Conservation (phyloP, 2,329 filamentous ascomycete species). For the Arthroderma sp. region DNA sequence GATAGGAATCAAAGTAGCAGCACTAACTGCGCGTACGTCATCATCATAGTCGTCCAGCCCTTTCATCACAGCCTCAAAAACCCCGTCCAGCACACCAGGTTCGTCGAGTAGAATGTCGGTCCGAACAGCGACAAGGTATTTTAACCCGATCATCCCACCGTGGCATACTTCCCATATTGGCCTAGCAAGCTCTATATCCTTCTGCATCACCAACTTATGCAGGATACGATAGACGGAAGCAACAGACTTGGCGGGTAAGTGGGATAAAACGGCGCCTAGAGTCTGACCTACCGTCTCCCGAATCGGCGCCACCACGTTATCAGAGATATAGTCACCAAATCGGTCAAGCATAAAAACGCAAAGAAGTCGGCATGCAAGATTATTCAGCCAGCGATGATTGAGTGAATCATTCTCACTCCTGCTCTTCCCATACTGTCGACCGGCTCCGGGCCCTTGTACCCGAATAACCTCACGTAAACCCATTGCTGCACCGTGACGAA, state of each 20-base stretch:
- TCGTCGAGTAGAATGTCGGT: constrained; percentile 83
- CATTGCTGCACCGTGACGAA: constrained; percentile 90
- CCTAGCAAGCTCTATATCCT: constrained; percentile 58
- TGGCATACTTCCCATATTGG: constrained; percentile 91
- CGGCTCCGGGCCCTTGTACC: constrained; percentile 82
- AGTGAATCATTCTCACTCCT: constrained; percentile 61
- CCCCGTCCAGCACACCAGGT: constrained; percentile 76
- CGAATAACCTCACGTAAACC: constrained; percentile 81
- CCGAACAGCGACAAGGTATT: constrained; percentile 88
- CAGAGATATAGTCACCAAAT: constrained; percentile 94
- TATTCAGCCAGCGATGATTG: constrained; percentile 81
- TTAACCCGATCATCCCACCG: constrained; percentile 91
- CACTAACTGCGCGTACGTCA: constrained; percentile 91
- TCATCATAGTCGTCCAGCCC: constrained; percentile 84
- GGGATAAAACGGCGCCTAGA: constrained; percentile 73
- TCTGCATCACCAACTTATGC: constrained; percentile 83
- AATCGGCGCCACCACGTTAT: constrained; percentile 92
- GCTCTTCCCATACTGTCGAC: constrained; percentile 57
- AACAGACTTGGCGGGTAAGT: constrained; percentile 67
- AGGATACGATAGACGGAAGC: constrained; percentile 73
- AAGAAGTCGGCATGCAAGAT: constrained; percentile 85
- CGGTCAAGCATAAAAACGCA: constrained; percentile 95
- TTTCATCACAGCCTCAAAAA: constrained; percentile 86
- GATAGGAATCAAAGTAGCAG: constrained; percentile 92
- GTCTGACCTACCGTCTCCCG: constrained; percentile 91